Base-by-base conservation (phyloP, 345 rosid genomes). In the Eucalyptus marginata region DNA sequence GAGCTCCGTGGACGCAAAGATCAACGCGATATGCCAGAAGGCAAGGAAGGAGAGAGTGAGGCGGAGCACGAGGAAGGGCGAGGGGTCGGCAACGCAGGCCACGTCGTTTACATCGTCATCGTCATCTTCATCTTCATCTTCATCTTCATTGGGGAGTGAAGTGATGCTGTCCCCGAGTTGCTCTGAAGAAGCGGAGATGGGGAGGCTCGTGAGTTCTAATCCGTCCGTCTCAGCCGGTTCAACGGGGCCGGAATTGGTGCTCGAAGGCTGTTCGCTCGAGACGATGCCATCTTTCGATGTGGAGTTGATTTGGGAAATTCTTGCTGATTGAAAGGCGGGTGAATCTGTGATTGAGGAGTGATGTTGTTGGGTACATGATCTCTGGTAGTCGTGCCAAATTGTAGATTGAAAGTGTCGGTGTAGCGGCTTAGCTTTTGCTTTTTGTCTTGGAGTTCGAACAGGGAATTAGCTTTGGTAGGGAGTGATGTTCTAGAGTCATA, bases 221-320 rank as follows among this genome's bases (percentile, higher is more conserved):
- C 33, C 44, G 15, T 52, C 56, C 43, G 76, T 27, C 85, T 88
- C 86, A 5, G 68, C 25, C 25, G 6, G 47, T 49, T 46, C 51
- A 24, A 33, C 49, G 4, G 52, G 40, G 3, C 52, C 18, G 15
- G 88, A 87, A 44, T 87, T 25, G 47, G 50, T 76, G 64, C 89
- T 91, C 89, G 97, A 94, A 64, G 95, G 91, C 66, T 95, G 91
- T 62, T 95, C 94, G 18, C 95, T 98, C 2, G 95, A 96, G 58
- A 96, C 94, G 91, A 92, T 98, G 96, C 99, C 98, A 4, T 98
- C 99, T 50, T 96, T 91, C 47, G 99, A 98, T 87, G 93, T 96
- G 8, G 99, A 98, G 66, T 92, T 96, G 91, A 94, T 96, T 10
- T 98, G 99, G 99, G 96, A 96, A 84, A 96, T 95, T 92, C 96